Percentiles rank a stretch among this genome's conserved stretches.
These are phyloP conservation scores for Neolentinus lepideus DNA, from an alignment of 1,284 basidiomycete genomes.

Conservation along the genomic window DNA sequence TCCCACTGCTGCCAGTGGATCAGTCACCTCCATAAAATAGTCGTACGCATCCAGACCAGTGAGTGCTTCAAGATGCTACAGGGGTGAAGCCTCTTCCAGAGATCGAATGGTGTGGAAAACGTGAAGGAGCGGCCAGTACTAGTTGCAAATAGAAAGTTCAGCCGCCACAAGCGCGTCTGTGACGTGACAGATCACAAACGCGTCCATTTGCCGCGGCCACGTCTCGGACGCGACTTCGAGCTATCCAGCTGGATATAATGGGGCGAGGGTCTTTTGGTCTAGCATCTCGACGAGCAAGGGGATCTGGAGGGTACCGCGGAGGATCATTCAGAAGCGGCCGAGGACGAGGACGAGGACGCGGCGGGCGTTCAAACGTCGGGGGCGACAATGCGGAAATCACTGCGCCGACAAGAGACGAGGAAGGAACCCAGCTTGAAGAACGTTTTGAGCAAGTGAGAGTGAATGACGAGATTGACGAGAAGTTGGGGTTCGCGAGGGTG, in stretches of 20 bases:
- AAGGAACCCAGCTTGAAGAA: slow-evolving; percentile 79
- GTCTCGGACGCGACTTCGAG: no score
- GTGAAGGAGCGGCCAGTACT: no score
- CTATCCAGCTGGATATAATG: not conserved
- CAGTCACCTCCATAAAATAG: no score
- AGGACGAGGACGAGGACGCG: slow-evolving; percentile 48
- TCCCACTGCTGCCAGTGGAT: no score
- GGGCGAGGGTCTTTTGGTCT: slow-evolving; percentile 5
- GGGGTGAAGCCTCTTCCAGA: no score
- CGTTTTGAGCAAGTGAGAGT: slow-evolving; percentile 73
- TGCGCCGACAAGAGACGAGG: slow-evolving; percentile 71
- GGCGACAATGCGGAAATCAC: slow-evolving; percentile 30
- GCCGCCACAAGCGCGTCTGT: no score
- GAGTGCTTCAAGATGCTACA: no score
- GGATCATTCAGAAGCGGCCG: slow-evolving; percentile 37
- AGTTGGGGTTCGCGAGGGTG: slow-evolving; percentile 80
- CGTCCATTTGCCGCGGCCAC: no score
- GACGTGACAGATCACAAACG: no score
- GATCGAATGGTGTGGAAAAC: no score
- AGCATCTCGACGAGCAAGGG: not conserved
- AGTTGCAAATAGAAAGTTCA: no score
- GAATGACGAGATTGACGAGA: slow-evolving; percentile 88
- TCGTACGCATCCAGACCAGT: no score
- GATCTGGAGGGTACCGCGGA: slow-evolving; percentile 28
- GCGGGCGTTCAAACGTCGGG: slow-evolving; percentile 28